phyloP scores from a whole-genome alignment of 1,284 basidiomycete genomes.

The Puccinia horiana region DNA sequence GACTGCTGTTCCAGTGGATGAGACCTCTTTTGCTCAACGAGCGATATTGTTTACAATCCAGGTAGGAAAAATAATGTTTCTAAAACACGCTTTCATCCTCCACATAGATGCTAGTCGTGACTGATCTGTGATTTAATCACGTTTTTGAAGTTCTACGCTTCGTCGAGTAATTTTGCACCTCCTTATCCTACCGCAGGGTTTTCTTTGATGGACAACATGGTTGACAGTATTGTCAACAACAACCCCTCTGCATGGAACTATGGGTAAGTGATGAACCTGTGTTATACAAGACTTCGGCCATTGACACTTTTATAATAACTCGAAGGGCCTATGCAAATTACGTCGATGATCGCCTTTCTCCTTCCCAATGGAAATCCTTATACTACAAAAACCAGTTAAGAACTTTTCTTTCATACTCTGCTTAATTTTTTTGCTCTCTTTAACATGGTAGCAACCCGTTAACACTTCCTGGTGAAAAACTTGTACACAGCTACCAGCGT shows the following conservation, averaged over 20 bases:
- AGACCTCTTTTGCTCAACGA: conserved; percentile 38
- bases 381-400: conserved; percentile 41
- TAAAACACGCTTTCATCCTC: neutral
- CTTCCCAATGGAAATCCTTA: conserved; percentile 20
- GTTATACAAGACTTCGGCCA: no score
- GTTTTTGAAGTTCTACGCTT: conserved; percentile 18
- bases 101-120: neutral
- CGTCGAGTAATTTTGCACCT: neutral
- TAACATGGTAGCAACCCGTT: neutral
- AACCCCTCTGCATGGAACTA: conserved; percentile 28
- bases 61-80: neutral
- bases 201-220: conserved; percentile 24
- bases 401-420: neutral
- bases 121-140: neutral
- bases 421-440: neutral
- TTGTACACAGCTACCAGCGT: conserved; percentile 5
- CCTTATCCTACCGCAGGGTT: conserved; percentile 25
- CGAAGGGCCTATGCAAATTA: conserved; percentile 45
- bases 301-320: neutral
- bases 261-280: neutral
- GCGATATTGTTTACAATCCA: conserved; percentile 23
- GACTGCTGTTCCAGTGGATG: conserved; percentile 16
- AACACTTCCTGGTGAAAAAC: neutral
- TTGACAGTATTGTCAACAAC: conserved; percentile 23
- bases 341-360: conserved; percentile 32